phyloP scores from a whole-genome alignment of 805 yeast species.

The Torulaspora franciscae region DNA sequence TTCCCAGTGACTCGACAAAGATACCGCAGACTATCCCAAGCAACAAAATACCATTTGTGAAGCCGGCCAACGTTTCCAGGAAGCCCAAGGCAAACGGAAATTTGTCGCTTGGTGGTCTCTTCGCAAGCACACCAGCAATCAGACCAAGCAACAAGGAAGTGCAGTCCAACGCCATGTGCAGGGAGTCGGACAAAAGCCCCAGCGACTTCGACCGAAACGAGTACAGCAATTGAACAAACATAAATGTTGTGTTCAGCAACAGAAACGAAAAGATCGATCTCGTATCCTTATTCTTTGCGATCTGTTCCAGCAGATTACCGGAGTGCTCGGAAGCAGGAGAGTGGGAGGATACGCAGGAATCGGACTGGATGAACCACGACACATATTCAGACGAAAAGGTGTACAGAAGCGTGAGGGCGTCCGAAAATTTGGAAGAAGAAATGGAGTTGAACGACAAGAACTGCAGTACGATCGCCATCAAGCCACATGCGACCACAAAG shows the following conservation, averaged over 20 bases:
- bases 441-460: constrained; percentile 33
- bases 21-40: constrained; percentile 88
- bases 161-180: constrained; percentile 96
- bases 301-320: constrained; percentile 29
- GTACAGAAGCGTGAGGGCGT: constrained; percentile 17
- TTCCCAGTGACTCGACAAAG: constrained; percentile 76
- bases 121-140: constrained; percentile 69
- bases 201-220: constrained; percentile 89
- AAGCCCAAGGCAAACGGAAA: constrained; percentile 84
- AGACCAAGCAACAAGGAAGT: constrained; percentile 84
- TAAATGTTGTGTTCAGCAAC: constrained; percentile 80
- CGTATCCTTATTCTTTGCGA: constrained; percentile 59
- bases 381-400: constrained; percentile 19
- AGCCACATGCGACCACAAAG: constrained; percentile 27
- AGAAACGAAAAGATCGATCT: constrained; percentile 84
- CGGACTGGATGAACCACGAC: constrained; percentile 1
- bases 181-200: constrained; percentile 85
- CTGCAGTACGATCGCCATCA: constrained; percentile 35
- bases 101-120: constrained; percentile 54
- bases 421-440: constrained; percentile 13
- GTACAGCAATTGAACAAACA: constrained; percentile 89
- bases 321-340: constrained; percentile 2
- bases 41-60: constrained; percentile 85
- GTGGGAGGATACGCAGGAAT: background rate
- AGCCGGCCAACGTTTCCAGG: constrained; percentile 90